Base-by-base conservation (phyloP, 441 rosid species). In the Populus hybrid region DNA sequence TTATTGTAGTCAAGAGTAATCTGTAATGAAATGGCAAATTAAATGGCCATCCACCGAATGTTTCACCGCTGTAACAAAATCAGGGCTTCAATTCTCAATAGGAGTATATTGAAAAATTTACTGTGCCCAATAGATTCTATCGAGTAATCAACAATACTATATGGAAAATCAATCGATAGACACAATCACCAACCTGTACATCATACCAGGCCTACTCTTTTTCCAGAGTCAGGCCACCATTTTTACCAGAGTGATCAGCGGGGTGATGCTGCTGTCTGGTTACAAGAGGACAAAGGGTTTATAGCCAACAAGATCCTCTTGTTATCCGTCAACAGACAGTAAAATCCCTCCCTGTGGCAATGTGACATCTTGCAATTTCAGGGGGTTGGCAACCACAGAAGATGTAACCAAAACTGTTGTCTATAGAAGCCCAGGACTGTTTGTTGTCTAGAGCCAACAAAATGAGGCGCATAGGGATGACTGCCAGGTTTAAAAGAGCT, bases 251-350 rank as follows among this genome's bases (percentile, higher is more conserved):
- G 69, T 18, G n/a, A 30, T 34, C 46, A 67, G 64, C n/a, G 64
- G 26, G 42, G 59, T 7, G 46, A 28, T 38, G 40, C 42, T 19
- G 12, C 32, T 32, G 32, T 24, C 28, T 53, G 68, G 42, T 24
- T n/a, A 36, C 19, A 61, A 59, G 28, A 35, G 61, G 63, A 36
- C 26, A 30, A 35, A 71, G 28, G 30, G 14, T 70, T 3, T 18
- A 23, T 24, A 76, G n/a, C 59, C 74, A 70, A 23, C 59, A 67
- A 70, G 40, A 53, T 57, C 79, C 68, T 59, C 24, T 18, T 21
- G 38, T 53, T 18, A 69, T 14, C 59, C 61, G 10, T 59, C 36
- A 59, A 67, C 53, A 69, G 61, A 50, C 34, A 69, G 53, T 19
- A 76, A 69, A 57, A 53, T 59, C 63, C 8, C 24, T 75, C 26